A percentile compares a stretch with the other conserved stretches of the same genome.
Conservation (phyloP, 164 flowering plant species). For the Tinospora cordifolia region DNA sequence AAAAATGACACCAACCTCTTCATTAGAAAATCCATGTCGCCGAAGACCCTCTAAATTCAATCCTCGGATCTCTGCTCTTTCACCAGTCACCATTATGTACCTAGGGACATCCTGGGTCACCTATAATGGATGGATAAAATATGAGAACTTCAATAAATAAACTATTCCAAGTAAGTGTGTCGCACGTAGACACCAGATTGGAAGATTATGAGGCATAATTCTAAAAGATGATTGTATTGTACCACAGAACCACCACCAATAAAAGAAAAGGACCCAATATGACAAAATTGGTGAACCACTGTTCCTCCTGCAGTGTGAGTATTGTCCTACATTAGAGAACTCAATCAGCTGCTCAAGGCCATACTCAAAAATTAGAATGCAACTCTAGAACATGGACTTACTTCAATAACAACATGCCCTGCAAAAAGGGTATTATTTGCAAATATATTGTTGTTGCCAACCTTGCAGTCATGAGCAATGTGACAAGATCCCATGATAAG, state of each 20-base stretch:
- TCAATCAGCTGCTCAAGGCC: slow-evolving; percentile 7
- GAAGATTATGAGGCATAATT: background rate
- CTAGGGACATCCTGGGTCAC: slow-evolving; percentile 90
- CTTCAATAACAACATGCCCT: slow-evolving; percentile 88
- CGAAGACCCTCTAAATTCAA: slow-evolving; percentile 84
- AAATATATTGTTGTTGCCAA: slow-evolving; percentile 76
- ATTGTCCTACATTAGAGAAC: slow-evolving; percentile 50
- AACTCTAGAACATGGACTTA: slow-evolving; percentile 26
- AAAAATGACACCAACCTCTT: slow-evolving; percentile 51
- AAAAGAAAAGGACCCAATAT: slow-evolving; percentile 70
- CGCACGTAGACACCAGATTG: background rate
- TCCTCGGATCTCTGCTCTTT: slow-evolving; percentile 88
- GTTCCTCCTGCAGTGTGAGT: slow-evolving; percentile 77
- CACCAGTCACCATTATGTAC: slow-evolving; percentile 84
- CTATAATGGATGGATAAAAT: slow-evolving; percentile 24
- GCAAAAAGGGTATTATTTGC: slow-evolving; percentile 89
- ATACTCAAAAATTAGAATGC: background rate
- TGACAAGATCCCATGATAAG: slow-evolving; percentile 98
- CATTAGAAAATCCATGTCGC: slow-evolving; percentile 58
- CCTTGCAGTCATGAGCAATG: slow-evolving; percentile 96
- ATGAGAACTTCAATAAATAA: background rate
- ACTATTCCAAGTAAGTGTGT: background rate
- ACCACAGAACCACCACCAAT: slow-evolving; percentile 98
- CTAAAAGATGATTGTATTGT: slow-evolving; percentile 26
- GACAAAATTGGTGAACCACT: slow-evolving; percentile 89